Evolutionary conservation across 352 stramenopile genomes (phyloP).

Genomic region (Achlya hypogyna): DNA sequence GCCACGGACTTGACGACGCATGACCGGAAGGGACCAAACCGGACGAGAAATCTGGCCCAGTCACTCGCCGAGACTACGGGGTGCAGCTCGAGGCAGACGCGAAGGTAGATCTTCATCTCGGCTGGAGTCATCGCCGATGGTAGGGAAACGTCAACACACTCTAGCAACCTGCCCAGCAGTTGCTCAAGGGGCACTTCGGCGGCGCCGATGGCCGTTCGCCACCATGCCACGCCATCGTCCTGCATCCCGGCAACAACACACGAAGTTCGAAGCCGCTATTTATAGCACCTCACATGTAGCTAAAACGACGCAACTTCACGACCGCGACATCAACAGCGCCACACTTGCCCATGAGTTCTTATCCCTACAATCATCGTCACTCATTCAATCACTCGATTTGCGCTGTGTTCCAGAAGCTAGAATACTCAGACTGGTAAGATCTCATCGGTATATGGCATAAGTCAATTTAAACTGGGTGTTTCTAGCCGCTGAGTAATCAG

Average conservation of each 20-base stretch:
- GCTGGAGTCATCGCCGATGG: slow-evolving; percentile 4
- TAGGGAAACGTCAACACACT: background rate
- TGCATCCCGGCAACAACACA: background rate
- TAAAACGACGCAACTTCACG: slow-evolving; percentile 10
- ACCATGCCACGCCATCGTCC: slow-evolving; percentile 5
- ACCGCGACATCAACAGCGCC: too few species aligned
- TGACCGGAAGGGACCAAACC: slow-evolving; percentile 56
- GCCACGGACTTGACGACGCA: slow-evolving; percentile 47
- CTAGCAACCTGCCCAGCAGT: background rate
- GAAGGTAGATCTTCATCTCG: slow-evolving; percentile 8
- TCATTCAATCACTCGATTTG: too few species aligned
- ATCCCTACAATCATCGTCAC: too few species aligned
- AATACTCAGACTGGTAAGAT: too few species aligned
- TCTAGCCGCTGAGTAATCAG: too few species aligned
- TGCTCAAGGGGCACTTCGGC: background rate
- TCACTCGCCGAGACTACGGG: background rate
- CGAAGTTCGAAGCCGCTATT: background rate
- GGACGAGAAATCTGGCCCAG: slow-evolving; percentile 36
- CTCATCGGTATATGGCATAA: too few species aligned
- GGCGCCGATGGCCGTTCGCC: background rate
- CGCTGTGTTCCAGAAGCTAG: too few species aligned
- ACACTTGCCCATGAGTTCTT: too few species aligned
- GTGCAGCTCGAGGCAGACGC: slow-evolving; percentile 4
- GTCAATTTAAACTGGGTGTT: too few species aligned
- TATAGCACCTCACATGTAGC: background rate